Percentiles rank a stretch among this genome's conserved stretches.
Evolutionary conservation across 768 basidiomycete genomes (phyloP).

Genomic region (Collybia sordida): DNA sequence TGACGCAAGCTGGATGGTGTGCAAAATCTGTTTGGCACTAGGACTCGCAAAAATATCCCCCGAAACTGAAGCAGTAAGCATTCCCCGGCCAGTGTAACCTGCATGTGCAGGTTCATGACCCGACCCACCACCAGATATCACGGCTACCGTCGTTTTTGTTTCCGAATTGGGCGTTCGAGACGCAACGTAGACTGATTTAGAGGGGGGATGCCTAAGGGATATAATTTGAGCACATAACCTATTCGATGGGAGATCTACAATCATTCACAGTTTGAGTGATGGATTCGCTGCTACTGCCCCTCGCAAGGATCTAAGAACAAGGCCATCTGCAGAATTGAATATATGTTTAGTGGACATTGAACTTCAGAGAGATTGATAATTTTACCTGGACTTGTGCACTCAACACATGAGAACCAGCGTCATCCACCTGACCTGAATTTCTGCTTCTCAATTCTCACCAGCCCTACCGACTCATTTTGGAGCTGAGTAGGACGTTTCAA

Average conservation of each 20-base stretch:
- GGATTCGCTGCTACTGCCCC: not conserved
- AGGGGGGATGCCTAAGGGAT: not conserved
- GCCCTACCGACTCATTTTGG: too few species aligned
- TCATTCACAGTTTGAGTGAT: not conserved
- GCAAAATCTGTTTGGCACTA: constrained; percentile 56
- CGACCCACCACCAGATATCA: constrained; percentile 51
- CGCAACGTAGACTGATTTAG: constrained; percentile 1
- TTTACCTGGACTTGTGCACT: too few species aligned
- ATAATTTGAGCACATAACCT: not conserved
- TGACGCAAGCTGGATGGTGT: constrained; percentile 46
- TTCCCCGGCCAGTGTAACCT: constrained; percentile 55
- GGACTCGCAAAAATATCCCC: constrained; percentile 66
- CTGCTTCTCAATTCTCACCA: too few species aligned
- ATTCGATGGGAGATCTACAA: not conserved
- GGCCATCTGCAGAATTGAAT: constrained; percentile 1
- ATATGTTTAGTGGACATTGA: constrained; percentile 2
- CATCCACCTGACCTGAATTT: too few species aligned
- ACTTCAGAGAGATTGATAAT: too few species aligned
- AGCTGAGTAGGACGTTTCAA: too few species aligned
- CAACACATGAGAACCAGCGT: too few species aligned
- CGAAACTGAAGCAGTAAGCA: constrained; percentile 55
- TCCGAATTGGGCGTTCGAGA: not conserved
- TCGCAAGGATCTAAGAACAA: not conserved
- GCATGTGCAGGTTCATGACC: constrained; percentile 65
- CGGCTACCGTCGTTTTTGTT: constrained; percentile 24